Percentiles rank a stretch among this genome's conserved stretches.
phyloP scores from a whole-genome alignment of 306 rosid species.

The Myrica gale region DNA sequence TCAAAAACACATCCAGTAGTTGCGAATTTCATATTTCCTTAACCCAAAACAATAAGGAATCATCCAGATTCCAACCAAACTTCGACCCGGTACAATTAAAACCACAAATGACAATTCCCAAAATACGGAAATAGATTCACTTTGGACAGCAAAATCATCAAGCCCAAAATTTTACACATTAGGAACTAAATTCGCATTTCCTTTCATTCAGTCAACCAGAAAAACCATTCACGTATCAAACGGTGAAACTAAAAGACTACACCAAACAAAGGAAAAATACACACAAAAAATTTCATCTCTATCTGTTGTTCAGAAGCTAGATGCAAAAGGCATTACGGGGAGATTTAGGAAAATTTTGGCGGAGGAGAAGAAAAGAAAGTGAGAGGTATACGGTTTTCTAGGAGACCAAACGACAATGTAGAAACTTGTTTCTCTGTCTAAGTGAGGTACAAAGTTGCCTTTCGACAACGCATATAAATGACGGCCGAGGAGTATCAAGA shows the following conservation, averaged over 20 bases:
- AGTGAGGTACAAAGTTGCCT: neutral
- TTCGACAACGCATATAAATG: neutral
- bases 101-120: neutral
- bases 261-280: neutral
- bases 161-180: neutral
- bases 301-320: constrained; percentile 3
- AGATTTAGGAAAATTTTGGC: neutral
- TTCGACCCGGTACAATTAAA: neutral
- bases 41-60: neutral
- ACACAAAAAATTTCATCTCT: neutral
- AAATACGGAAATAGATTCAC: neutral
- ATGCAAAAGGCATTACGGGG: neutral
- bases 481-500: too few species aligned
- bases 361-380: neutral
- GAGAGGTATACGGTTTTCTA: neutral
- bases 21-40: neutral
- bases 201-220: too few species aligned
- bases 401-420: neutral
- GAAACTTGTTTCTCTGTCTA: too few species aligned
- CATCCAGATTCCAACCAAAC: neutral
- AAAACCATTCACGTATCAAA: too few species aligned
- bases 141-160: neutral
- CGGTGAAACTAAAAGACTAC: neutral
- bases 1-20: too few species aligned
- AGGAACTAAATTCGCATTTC: neutral